Conservation (phyloP, 371 early-diverging fungal genomes). For the Catenaria anguillulae region DNA sequence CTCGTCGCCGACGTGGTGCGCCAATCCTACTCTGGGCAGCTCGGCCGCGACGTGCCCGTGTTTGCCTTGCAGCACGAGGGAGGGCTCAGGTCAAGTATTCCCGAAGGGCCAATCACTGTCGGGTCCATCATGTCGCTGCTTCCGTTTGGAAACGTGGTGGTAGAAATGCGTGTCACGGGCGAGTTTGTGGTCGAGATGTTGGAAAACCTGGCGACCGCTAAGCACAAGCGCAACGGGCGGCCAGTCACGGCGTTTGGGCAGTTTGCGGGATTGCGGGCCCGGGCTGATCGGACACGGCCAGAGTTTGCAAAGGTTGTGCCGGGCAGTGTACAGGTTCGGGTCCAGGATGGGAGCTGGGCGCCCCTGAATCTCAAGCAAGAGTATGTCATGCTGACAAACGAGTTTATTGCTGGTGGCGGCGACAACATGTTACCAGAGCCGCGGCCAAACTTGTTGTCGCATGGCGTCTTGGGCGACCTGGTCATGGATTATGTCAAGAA, state of each 20-base stretch:
- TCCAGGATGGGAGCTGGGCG: background rate
- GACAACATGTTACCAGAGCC: constrained; percentile 14
- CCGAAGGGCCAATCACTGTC: constrained; percentile 30
- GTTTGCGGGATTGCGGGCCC: constrained; percentile 12
- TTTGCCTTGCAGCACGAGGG: constrained; percentile 30
- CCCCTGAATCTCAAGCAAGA: constrained; percentile 10
- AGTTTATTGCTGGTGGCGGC: constrained; percentile 19
- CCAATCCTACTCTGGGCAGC: background rate
- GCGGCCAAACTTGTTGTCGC: background rate
- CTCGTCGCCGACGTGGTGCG: constrained; percentile 39
- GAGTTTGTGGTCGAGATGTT: constrained; percentile 12
- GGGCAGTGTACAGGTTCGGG: constrained; percentile 5
- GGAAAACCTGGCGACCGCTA: constrained; percentile 8
- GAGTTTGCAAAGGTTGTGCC: background rate
- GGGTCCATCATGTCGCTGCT: constrained; percentile 32
- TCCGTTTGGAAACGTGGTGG: constrained; percentile 27
- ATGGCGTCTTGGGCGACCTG: constrained; percentile 13
- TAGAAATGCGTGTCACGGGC: constrained; percentile 12
- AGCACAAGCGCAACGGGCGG: background rate
- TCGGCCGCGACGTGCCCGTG: no score
- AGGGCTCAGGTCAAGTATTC: constrained; percentile 33
- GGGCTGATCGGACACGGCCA: constrained; percentile 10
- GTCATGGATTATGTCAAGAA: constrained; percentile 7
- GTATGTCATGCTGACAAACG: constrained; percentile 15
- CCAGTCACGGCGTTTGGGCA: constrained; percentile 12